These are phyloP conservation scores for Aaosphaeria pasadenensis DNA, from an alignment of 2,329 filamentous ascomycete species.

Conservation along the genomic window DNA sequence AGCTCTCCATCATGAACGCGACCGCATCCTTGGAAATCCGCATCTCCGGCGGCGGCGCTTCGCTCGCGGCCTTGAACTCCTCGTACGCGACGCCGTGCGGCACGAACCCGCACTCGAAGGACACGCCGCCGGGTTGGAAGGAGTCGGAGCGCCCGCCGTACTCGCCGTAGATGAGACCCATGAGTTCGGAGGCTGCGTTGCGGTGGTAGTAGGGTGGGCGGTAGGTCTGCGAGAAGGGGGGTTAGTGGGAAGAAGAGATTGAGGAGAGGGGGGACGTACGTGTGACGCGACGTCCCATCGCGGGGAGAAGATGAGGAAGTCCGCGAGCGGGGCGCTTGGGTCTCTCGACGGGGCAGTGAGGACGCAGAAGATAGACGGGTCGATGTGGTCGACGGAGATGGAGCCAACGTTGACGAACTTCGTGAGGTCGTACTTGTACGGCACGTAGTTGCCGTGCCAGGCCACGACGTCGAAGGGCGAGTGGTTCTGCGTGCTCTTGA, in stretches of 20 bases:
- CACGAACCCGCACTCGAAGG: constrained; percentile 69
- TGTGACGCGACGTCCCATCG: constrained; percentile 62
- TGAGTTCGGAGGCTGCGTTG: constrained; percentile 65
- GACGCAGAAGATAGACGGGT: constrained; percentile 74
- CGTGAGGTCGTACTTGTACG: constrained; percentile 78
- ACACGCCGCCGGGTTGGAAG: constrained; percentile 60
- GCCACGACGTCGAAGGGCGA: constrained; percentile 76
- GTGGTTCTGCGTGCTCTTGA: constrained; percentile 63
- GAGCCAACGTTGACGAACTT: constrained; percentile 73
- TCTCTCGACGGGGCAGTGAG: constrained; percentile 57
- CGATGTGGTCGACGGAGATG: constrained; percentile 73
- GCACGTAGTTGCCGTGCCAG: constrained; percentile 74
- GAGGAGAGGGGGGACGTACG: constrained; percentile 18
- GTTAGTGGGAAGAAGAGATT: not conserved
- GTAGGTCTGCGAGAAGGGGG: constrained; percentile 12
- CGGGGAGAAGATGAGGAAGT: constrained; percentile 65
- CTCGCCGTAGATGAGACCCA: constrained; percentile 60
- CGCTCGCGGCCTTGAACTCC: constrained; percentile 54
- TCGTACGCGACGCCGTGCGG: constrained; percentile 62
- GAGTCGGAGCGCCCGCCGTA: constrained; percentile 52
- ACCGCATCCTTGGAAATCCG: constrained; percentile 51
- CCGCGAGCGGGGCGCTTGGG: constrained; percentile 60
- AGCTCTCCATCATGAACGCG: constrained; percentile 63
- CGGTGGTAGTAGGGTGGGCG: constrained; percentile 60
- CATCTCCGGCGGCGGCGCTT: constrained; percentile 40